Conservation (phyloP, 345 rosid species). For the Ceriops decandra region DNA sequence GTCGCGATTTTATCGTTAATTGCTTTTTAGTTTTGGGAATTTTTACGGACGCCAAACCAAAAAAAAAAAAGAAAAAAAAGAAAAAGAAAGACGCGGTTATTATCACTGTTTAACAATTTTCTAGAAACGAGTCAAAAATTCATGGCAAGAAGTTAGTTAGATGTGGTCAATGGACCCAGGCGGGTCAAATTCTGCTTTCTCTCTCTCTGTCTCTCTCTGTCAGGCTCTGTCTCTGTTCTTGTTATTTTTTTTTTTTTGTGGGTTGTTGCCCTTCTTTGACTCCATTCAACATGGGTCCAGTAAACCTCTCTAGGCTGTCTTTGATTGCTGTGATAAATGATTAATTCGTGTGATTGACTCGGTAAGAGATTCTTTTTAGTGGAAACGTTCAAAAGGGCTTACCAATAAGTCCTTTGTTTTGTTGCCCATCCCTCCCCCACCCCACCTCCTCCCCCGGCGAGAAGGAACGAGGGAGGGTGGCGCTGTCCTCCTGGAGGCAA, state of each 20-base stretch:
- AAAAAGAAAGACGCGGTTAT: conserved; percentile 8
- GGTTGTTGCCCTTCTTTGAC: conserved; percentile 14
- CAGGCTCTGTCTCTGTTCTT: too few species aligned
- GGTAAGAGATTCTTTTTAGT: conserved; percentile 1
- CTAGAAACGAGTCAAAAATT: conserved; percentile 9
- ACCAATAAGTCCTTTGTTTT: neutral
- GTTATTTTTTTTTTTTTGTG: too few species aligned
- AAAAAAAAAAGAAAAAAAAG: too few species aligned
- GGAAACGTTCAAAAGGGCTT: neutral
- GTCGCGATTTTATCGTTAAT: neutral
- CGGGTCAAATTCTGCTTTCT: conserved; percentile 10
- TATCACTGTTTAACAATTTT: conserved; percentile 13
- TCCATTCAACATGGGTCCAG: conserved; percentile 29
- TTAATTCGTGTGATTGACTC: neutral
- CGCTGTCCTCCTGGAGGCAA: too few species aligned
- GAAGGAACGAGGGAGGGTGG: too few species aligned
- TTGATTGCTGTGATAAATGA: conserved; percentile 3
- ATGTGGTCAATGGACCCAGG: conserved; percentile 19
- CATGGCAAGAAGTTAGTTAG: conserved; percentile 2
- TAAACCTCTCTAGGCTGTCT: conserved; percentile 18
- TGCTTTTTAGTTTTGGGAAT: conserved; percentile 6
- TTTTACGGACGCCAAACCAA: neutral
- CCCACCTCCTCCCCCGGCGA: too few species aligned
- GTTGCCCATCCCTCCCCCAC: neutral
- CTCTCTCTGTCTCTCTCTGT: too few species aligned